phyloP scores from a whole-genome alignment of 495 filamentous ascomycete species.

The Rostrohypoxylon terebratum region DNA sequence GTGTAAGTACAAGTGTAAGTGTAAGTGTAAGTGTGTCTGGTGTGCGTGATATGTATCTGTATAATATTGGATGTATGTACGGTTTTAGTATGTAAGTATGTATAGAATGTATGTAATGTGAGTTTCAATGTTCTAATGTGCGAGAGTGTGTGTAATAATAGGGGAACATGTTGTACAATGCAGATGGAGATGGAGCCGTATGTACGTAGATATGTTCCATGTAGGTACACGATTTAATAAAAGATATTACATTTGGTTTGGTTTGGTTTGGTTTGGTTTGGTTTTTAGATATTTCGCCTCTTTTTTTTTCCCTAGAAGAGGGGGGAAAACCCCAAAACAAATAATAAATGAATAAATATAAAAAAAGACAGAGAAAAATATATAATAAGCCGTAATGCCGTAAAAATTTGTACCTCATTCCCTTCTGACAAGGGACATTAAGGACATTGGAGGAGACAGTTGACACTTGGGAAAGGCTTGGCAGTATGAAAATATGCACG shows the following conservation, averaged over 20 bases:
- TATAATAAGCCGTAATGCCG: constrained; percentile 1
- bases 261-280: too few relatives aligned
- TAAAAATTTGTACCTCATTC: background rate
- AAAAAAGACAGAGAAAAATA: background rate
- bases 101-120: constrained; percentile 12
- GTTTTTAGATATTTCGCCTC: too few relatives aligned
- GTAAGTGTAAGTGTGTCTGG: background rate
- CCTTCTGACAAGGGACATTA: constrained; percentile 24
- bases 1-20: constrained; percentile 5
- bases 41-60: constrained; percentile 13
- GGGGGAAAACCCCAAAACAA: too few relatives aligned
- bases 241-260: too few relatives aligned
- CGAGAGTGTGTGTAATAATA: constrained; percentile 8
- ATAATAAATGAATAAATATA: background rate
- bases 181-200: background rate
- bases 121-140: background rate
- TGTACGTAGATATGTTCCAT: background rate
- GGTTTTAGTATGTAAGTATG: constrained; percentile 8
- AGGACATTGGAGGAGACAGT: constrained; percentile 21
- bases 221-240: background rate
- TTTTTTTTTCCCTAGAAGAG: too few relatives aligned
- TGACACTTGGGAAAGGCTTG: constrained; percentile 43
- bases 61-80: constrained; percentile 1
- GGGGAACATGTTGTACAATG: constrained; percentile 2
- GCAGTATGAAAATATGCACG: constrained; percentile 47